Conservation (phyloP, 768 basidiomycete genomes). For the Kondoa malvinella region DNA sequence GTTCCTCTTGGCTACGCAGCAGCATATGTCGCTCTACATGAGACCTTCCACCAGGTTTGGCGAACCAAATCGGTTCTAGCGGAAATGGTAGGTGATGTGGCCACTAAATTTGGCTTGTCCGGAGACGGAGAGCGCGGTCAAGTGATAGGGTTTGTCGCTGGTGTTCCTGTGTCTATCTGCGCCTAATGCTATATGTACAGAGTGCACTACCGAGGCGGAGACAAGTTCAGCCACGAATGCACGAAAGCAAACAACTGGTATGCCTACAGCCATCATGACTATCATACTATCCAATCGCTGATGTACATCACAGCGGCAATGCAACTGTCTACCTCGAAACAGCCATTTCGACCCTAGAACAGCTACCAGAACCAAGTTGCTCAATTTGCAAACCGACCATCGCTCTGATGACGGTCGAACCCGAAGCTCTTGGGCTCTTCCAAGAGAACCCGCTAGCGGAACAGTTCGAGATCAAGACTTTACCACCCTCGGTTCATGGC, state of each 20-base stretch:
- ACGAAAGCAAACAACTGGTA: neutral
- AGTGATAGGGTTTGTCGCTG: conserved; percentile 3
- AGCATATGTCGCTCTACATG: neutral
- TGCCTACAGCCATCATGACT: neutral
- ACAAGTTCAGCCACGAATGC: conserved; percentile 4
- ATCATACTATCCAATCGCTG: too few species aligned
- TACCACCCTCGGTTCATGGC: neutral
- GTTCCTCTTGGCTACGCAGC: neutral
- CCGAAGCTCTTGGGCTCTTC: neutral
- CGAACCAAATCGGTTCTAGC: neutral
- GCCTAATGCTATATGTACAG: neutral
- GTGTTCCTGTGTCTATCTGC: neutral
- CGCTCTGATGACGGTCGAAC: conserved; percentile 7
- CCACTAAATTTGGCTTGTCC: neutral
- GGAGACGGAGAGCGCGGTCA: neutral
- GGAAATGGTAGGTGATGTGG: neutral
- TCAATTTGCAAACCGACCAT: neutral
- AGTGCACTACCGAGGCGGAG: conserved; percentile 5
- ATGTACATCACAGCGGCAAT: conserved; percentile 10
- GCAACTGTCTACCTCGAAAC: neutral
- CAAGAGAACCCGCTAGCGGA: neutral
- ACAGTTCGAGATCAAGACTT: neutral
- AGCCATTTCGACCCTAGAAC: neutral
- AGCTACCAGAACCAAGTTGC: neutral
- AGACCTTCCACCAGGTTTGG: neutral